These are phyloP conservation scores for Cryptococcus neoformans DNA, from an alignment of 1,284 basidiomycete genomes.

Conservation along the genomic window DNA sequence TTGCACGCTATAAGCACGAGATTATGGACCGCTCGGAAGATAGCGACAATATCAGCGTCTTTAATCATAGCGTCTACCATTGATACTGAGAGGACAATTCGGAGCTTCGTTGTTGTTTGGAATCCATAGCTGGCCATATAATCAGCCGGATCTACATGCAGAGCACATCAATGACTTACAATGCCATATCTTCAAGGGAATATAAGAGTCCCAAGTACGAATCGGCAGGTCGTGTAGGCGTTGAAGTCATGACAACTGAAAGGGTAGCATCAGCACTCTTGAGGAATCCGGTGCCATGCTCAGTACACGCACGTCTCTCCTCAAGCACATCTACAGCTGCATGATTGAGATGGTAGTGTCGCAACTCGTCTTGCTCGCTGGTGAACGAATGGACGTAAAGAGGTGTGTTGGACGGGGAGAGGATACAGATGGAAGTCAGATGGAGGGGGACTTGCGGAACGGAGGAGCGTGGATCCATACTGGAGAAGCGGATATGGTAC, in stretches of 20 bases:
- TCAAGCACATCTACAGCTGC: conserved; percentile 49
- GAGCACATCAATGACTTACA: conserved; percentile 28
- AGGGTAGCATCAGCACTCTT: neutral
- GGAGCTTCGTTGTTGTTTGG: conserved; percentile 43
- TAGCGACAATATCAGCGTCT: conserved; percentile 47
- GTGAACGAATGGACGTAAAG: conserved; percentile 48
- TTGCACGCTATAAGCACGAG: conserved; percentile 33
- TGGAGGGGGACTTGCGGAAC: conserved; percentile 40
- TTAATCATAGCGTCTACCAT: conserved; percentile 50
- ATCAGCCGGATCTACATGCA: neutral
- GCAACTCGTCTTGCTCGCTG: conserved; percentile 38
- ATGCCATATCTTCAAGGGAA: conserved; percentile 50
- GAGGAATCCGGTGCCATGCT: neutral
- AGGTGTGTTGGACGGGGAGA: conserved; percentile 45
- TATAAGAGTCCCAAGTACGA: conserved; percentile 48
- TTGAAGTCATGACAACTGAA: conserved; percentile 43
- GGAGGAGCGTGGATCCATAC: conserved; percentile 26
- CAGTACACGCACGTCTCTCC: conserved; percentile 42
- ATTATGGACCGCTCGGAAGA: conserved; percentile 48
- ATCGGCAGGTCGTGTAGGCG: conserved; percentile 43
- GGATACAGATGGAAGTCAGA: conserved; percentile 44
- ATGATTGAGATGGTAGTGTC: conserved; percentile 48
- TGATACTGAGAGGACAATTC: conserved; percentile 46
- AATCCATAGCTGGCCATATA: conserved; percentile 44
- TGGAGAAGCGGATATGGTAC: neutral